phyloP scores from a whole-genome alignment of 148 eudicot species.

The Chenopodium berlandieri region DNA sequence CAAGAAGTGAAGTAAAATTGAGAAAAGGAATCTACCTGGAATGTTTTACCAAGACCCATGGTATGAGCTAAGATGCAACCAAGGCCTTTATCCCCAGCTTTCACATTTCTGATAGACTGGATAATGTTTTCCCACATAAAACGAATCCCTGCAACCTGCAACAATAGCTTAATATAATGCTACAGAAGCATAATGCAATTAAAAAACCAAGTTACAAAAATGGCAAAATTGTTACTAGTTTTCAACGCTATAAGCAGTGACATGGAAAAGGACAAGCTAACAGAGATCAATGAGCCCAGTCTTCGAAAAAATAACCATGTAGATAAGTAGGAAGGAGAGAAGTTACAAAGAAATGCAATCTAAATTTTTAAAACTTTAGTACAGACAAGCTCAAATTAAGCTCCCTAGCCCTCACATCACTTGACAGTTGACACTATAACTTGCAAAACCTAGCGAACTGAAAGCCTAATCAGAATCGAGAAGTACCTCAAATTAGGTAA shows the following conservation, averaged over 20 bases:
- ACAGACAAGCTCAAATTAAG: background rate
- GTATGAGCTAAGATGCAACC: constrained; percentile 99
- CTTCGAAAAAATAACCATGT: background rate
- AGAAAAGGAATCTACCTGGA: constrained; percentile 64
- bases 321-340: background rate
- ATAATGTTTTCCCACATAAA: constrained; percentile 98
- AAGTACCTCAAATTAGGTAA: background rate
- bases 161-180: background rate
- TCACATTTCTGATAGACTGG: constrained; percentile 77
- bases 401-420: background rate
- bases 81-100: constrained; percentile 93
- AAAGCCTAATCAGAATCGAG: background rate
- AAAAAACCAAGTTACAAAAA: background rate
- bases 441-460: background rate
- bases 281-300: background rate
- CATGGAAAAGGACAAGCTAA: background rate
- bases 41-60: constrained; percentile 98
- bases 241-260: background rate
- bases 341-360: background rate
- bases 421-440: background rate
- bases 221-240: background rate
- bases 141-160: constrained; percentile 89
- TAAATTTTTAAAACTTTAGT: background rate
- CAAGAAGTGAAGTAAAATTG: background rate
- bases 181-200: background rate